Conservation (phyloP, 164 flowering plant species). For the Vitis riparia region DNA sequence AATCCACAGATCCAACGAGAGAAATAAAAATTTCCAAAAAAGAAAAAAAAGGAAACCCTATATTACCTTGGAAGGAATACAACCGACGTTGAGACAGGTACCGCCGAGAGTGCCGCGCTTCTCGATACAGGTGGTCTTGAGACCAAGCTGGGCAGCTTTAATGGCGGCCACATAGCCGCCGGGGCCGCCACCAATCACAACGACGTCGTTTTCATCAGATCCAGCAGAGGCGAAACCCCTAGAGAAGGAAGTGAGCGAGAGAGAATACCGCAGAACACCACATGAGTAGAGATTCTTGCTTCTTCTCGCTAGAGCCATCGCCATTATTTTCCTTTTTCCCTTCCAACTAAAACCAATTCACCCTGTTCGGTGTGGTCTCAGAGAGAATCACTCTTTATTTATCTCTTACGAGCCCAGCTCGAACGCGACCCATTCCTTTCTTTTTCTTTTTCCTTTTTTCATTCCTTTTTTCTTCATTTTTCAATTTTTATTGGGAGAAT, state of each 20-base stretch:
- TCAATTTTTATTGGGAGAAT: too few relatives aligned
- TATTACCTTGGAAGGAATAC: slow-evolving; percentile 91
- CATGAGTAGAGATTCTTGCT: slow-evolving; percentile 26
- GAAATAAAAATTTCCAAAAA: not conserved
- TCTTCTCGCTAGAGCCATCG: slow-evolving; percentile 66
- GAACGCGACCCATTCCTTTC: too few relatives aligned
- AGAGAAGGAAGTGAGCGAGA: slow-evolving; percentile 32
- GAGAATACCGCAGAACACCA: slow-evolving; percentile 34
- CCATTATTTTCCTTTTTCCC: slow-evolving; percentile 37
- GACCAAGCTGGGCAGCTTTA: slow-evolving; percentile 93
- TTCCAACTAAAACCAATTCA: not conserved
- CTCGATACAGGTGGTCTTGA: slow-evolving; percentile 91
- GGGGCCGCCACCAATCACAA: slow-evolving; percentile 91
- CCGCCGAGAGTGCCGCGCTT: slow-evolving; percentile 94
- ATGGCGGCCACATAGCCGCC: slow-evolving; percentile 99
- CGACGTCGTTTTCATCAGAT: slow-evolving; percentile 90
- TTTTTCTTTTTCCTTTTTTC: too few relatives aligned
- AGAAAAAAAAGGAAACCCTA: not conserved
- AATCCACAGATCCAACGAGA: not conserved
- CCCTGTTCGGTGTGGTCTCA: not conserved
- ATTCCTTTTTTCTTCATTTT: too few relatives aligned
- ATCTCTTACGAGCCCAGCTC: too few relatives aligned
- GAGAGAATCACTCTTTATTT: too few relatives aligned
- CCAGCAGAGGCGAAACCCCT: slow-evolving; percentile 65
- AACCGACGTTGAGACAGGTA: slow-evolving; percentile 94